Evolutionary conservation across 202 grass and related monocot species (phyloP).

Genomic region (Zizania palustris): DNA sequence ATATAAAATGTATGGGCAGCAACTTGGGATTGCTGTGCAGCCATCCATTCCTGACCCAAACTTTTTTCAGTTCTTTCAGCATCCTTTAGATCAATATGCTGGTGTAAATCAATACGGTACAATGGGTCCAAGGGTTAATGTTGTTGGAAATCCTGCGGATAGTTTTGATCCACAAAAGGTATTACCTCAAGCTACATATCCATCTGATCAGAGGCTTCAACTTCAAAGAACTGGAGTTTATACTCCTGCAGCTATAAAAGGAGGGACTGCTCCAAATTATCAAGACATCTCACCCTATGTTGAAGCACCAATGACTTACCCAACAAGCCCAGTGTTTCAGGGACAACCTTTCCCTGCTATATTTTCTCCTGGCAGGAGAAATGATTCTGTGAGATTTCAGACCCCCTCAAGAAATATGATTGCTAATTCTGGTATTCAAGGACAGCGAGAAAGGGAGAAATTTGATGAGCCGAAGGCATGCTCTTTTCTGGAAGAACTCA

Average conservation of each 20-base stretch:
- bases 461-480: slow-evolving; percentile 66
- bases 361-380: slow-evolving; percentile 59
- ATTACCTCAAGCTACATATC: slow-evolving; percentile 49
- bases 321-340: slow-evolving; percentile 61
- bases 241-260: slow-evolving; percentile 53
- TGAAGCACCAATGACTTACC: slow-evolving; percentile 51
- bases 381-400: slow-evolving; percentile 52
- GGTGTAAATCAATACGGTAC: slow-evolving; percentile 69
- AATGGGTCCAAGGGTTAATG: slow-evolving; percentile 54
- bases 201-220: slow-evolving; percentile 62
- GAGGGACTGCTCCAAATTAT: slow-evolving; percentile 51
- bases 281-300: slow-evolving; percentile 50
- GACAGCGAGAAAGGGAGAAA: slow-evolving; percentile 62
- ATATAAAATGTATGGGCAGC: slow-evolving; percentile 87
- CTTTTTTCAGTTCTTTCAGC: slow-evolving; percentile 70
- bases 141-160: slow-evolving; percentile 53
- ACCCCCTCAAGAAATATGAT: slow-evolving; percentile 49
- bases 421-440: slow-evolving; percentile 54
- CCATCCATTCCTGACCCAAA: slow-evolving; percentile 68
- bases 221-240: slow-evolving; percentile 44
- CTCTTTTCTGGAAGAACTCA: slow-evolving; percentile 93
- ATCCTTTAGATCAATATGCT: slow-evolving; percentile 59
- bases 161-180: slow-evolving; percentile 64
- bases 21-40: slow-evolving; percentile 64
- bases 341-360: slow-evolving; percentile 47